These are phyloP conservation scores for Entoloma clypeatum DNA, from an alignment of 1,284 basidiomycete species.

Conservation along the genomic window DNA sequence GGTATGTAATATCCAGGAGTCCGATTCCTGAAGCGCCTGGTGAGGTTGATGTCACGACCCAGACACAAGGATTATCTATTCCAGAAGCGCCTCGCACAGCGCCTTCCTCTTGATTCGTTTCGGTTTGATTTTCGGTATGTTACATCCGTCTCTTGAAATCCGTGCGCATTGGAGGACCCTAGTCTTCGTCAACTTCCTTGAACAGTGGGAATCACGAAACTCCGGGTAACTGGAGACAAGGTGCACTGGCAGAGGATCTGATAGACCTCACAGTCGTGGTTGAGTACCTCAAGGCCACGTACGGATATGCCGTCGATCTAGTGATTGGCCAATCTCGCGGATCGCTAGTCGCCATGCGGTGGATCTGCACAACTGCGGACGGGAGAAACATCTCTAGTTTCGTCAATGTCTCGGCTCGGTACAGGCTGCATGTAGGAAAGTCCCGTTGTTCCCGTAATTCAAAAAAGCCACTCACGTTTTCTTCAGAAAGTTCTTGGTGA, in stretches of 20 bases:
- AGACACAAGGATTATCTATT: conserved; percentile 85
- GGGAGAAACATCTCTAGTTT: conserved; percentile 52
- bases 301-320: conserved; percentile 64
- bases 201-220: conserved; percentile 73
- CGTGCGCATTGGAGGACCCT: too few species aligned
- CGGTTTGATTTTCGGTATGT: conserved; percentile 80
- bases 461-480: conserved; percentile 17
- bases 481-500: conserved; percentile 46
- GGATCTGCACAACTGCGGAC: conserved; percentile 60
- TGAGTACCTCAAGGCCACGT: conserved; percentile 49
- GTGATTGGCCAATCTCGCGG: conserved; percentile 75
- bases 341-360: conserved; percentile 58
- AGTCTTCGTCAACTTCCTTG: too few species aligned
- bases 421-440: conserved; percentile 66
- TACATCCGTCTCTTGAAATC: background rate
- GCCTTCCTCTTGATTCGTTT: conserved; percentile 75
- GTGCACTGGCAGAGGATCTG: conserved; percentile 53
- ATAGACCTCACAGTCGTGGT: conserved; percentile 63
- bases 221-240: conserved; percentile 58
- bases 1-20: conserved; percentile 43
- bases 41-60: conserved; percentile 9
- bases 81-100: conserved; percentile 65
- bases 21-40: conserved; percentile 17
- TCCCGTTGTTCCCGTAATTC: conserved; percentile 9
- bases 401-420: conserved; percentile 70